Conservation (phyloP, 257 asterid species). For the Scutellaria baicalensis region DNA sequence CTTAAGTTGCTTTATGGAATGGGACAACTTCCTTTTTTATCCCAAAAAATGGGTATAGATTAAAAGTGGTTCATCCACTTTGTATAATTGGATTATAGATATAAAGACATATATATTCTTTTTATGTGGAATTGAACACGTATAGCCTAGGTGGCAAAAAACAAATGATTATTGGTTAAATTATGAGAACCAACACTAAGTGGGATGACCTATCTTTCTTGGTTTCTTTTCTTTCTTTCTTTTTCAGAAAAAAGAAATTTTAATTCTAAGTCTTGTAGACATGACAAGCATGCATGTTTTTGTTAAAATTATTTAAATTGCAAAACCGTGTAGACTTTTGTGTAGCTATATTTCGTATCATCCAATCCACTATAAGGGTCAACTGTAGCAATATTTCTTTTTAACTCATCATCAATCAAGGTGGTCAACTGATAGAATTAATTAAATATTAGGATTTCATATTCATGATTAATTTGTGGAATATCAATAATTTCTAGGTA, state of each 20-base stretch:
- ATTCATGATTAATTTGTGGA: too few species aligned
- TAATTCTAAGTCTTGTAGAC: background rate
- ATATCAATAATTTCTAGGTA: too few species aligned
- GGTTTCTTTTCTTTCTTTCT: background rate
- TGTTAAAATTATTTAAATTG: background rate
- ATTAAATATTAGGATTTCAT: too few species aligned
- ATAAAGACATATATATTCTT: background rate
- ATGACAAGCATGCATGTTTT: background rate
- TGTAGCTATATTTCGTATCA: background rate
- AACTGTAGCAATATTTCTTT: too few species aligned
- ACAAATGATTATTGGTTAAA: background rate
- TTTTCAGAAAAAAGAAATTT: background rate
- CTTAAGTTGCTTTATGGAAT: background rate
- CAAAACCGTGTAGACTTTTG: background rate
- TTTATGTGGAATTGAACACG: conserved; percentile 9
- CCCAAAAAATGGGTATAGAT: background rate
- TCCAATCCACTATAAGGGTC: background rate
- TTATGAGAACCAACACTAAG: conserved; percentile 1
- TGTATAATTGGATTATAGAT: background rate
- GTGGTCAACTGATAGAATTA: background rate
- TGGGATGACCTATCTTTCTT: background rate
- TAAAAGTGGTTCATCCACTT: conserved; percentile 13
- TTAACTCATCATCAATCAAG: background rate
- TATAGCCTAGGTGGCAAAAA: conserved; percentile 12
- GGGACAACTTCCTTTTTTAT: background rate